Evolutionary conservation across 768 basidiomycete genomes (phyloP).

Genomic region (Boletales sp.): DNA sequence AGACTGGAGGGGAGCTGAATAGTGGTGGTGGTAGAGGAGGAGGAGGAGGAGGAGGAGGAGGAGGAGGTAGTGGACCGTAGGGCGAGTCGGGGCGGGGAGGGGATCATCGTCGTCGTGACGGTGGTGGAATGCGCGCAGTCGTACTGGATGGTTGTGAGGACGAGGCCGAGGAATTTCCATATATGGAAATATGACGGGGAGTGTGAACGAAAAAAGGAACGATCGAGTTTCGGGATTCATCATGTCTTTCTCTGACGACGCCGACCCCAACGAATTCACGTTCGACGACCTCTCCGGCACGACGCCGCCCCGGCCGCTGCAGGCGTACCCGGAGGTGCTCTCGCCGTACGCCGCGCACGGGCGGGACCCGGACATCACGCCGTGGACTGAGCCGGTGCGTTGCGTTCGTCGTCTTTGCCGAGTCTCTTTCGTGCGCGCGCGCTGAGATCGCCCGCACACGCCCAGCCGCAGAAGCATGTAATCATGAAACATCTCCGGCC

Average conservation of each 20-base stretch:
- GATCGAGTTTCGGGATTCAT: neutral
- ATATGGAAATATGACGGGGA: slow-evolving; percentile 1
- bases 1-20: slow-evolving; percentile 41
- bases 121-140: slow-evolving; percentile 6
- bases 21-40: slow-evolving; percentile 26
- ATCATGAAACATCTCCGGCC: slow-evolving; percentile 12
- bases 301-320: neutral
- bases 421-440: no score
- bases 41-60: slow-evolving; percentile 40
- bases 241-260: slow-evolving; percentile 17
- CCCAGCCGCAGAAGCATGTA: no score
- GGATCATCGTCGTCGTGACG: neutral
- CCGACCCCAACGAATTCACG: slow-evolving; percentile 9
- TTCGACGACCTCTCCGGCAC: slow-evolving; percentile 7
- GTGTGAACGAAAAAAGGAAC: neutral
- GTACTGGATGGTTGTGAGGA: no score
- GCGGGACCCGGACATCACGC: slow-evolving; percentile 15
- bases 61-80: slow-evolving; percentile 1
- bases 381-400: slow-evolving; percentile 20
- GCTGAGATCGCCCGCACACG: no score
- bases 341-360: neutral
- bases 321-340: slow-evolving; percentile 11
- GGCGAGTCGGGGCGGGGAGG: slow-evolving; percentile 3
- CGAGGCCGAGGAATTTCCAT: slow-evolving; percentile 9
- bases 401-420: no score